Evolutionary conservation across 257 asterid genomes (phyloP).

Genomic region (Eustoma russellianum): DNA sequence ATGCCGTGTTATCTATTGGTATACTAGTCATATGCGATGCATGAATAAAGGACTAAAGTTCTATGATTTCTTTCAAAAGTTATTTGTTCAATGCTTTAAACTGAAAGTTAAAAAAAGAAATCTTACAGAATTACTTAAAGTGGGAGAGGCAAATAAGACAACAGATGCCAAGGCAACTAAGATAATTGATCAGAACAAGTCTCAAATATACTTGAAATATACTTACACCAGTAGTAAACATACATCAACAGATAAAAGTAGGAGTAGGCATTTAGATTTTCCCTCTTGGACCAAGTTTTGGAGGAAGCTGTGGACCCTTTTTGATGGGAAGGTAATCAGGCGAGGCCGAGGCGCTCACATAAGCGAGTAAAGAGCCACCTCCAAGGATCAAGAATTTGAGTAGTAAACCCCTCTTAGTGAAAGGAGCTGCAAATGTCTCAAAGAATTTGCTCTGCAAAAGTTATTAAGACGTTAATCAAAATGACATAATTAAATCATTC

Average conservation of each 20-base stretch:
- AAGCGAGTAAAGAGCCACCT: slow-evolving; percentile 80
- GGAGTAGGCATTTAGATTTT: slow-evolving; percentile 40
- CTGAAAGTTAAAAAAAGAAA: no score
- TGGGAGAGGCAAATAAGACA: background rate
- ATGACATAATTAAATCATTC: no score
- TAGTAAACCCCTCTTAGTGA: slow-evolving; percentile 93
- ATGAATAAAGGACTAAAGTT: no score
- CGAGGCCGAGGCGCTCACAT: slow-evolving; percentile 72
- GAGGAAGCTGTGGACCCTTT: slow-evolving; percentile 94
- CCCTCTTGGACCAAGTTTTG: slow-evolving; percentile 73
- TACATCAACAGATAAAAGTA: slow-evolving; percentile 19
- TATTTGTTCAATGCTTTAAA: no score
- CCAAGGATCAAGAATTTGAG: slow-evolving; percentile 86
- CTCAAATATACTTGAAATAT: no score
- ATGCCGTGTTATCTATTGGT: no score
- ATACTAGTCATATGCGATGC: no score
- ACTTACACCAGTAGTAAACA: slow-evolving; percentile 45
- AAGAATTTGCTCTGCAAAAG: slow-evolving; percentile 82
- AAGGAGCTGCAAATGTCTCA: slow-evolving; percentile 94
- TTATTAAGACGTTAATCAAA: no score
- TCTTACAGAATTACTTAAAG: background rate
- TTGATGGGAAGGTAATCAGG: slow-evolving; percentile 79
- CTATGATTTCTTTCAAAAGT: no score
- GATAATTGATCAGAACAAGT: slow-evolving; percentile 6
- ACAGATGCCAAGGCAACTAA: slow-evolving; percentile 1